These are phyloP conservation scores for Xylaria digitata DNA, from an alignment of 2,329 filamentous ascomycete species.

Conservation along the genomic window DNA sequence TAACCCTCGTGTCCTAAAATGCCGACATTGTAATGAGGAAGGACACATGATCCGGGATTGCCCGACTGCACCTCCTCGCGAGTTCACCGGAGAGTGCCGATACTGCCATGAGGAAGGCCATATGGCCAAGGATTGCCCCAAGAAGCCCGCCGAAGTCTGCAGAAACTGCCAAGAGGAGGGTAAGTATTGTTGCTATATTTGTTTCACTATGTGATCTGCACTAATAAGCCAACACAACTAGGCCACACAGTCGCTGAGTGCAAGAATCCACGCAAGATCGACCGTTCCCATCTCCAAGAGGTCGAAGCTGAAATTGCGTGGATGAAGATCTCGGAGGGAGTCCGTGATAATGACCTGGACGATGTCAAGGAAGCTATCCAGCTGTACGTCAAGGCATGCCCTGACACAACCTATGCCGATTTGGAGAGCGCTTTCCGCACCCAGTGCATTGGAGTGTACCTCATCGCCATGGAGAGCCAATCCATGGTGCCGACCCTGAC, in stretches of 20 bases:
- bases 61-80: slow-evolving; percentile 46
- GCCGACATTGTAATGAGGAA: slow-evolving; percentile 61
- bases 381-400: slow-evolving; percentile 71
- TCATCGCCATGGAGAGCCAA: slow-evolving; percentile 72
- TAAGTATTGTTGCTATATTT: slow-evolving; percentile 47
- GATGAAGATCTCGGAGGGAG: slow-evolving; percentile 64
- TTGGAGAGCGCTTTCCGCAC: slow-evolving; percentile 71
- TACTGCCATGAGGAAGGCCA: slow-evolving; percentile 64
- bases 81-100: slow-evolving; percentile 62
- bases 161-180: slow-evolving; percentile 72
- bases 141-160: slow-evolving; percentile 66
- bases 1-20: slow-evolving; percentile 61
- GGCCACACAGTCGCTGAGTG: slow-evolving; percentile 69
- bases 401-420: slow-evolving; percentile 67
- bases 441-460: slow-evolving; percentile 64
- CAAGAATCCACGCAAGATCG: slow-evolving; percentile 68
- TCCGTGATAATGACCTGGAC: slow-evolving; percentile 67
- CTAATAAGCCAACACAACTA: slow-evolving; percentile 46
- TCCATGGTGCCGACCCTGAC: slow-evolving; percentile 67
- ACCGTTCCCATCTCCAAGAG: slow-evolving; percentile 62
- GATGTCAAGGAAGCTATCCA: slow-evolving; percentile 70
- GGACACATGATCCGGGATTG: slow-evolving; percentile 57
- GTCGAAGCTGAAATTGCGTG: slow-evolving; percentile 68
- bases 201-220: neutral
- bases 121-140: slow-evolving; percentile 71